A percentile compares a stretch with the other conserved stretches of the same genome.
Conservation (phyloP, 2,329 filamentous ascomycete genomes). For the Westerdykella sp. region DNA sequence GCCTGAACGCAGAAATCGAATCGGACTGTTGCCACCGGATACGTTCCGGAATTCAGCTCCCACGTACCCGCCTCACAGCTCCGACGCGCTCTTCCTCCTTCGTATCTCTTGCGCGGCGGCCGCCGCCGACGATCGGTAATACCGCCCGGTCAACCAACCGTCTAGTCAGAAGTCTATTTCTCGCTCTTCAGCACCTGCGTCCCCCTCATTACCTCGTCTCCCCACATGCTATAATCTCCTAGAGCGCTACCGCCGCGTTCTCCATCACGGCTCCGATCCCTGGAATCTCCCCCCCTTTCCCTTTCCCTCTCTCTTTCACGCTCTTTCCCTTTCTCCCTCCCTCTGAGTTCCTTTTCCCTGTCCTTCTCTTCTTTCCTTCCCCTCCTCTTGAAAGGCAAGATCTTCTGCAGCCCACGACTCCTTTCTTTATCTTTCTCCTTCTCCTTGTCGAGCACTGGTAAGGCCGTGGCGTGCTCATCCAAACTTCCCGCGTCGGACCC, state of each 20-base stretch:
- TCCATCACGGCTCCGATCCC: conserved; percentile 14
- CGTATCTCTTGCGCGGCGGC: conserved; percentile 17
- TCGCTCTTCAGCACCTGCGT: conserved; percentile 13
- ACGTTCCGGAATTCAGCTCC: no score
- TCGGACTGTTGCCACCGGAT: no score
- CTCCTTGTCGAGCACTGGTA: conserved; percentile 32
- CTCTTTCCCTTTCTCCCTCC: conserved; percentile 26
- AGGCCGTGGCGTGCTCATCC: conserved; percentile 35
- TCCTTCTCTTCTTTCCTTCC: conserved; percentile 31
- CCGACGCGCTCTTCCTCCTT: conserved; percentile 27
- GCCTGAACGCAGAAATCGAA: no score
- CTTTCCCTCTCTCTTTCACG: conserved; percentile 16
- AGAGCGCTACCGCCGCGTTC: conserved; percentile 13
- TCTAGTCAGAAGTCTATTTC: conserved; percentile 25
- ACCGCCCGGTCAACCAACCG: conserved; percentile 31
- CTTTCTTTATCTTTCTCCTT: conserved; percentile 30
- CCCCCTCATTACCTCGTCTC: conserved; percentile 4
- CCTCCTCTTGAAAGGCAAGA: conserved; percentile 33
- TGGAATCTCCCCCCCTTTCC: conserved; percentile 8
- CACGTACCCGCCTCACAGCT: conserved; percentile 8
- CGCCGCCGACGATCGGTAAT: not conserved
- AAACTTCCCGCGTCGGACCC: conserved; percentile 32
- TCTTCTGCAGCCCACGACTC: conserved; percentile 35
- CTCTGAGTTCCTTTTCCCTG: conserved; percentile 24
- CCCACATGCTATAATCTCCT: conserved; percentile 11